A percentile compares a stretch with the other conserved stretches of the same genome.
Conservation (phyloP, 345 rosid species). For the Citrus sp. region DNA sequence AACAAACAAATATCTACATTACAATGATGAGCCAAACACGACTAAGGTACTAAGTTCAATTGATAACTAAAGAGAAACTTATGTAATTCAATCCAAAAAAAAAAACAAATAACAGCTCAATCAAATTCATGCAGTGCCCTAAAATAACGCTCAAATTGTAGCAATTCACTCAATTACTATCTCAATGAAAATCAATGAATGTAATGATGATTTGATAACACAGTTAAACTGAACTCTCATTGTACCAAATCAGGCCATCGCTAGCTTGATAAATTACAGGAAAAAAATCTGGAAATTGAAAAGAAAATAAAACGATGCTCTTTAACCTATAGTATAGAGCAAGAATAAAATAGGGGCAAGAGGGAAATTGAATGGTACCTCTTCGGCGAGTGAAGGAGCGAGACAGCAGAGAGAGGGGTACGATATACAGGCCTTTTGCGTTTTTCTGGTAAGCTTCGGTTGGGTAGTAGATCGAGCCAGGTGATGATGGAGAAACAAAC, state of each 20-base stretch:
- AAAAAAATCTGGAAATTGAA: conserved; percentile 5
- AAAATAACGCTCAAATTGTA: background rate
- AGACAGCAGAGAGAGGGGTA: background rate
- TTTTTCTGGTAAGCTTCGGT: conserved; percentile 12
- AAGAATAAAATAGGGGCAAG: background rate
- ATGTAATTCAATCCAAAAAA: background rate
- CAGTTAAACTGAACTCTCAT: background rate
- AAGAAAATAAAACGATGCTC: background rate
- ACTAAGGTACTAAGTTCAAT: background rate
- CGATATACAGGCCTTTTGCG: background rate
- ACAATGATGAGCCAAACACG: background rate
- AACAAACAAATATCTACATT: background rate
- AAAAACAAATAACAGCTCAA: background rate
- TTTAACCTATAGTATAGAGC: background rate
- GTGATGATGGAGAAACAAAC: background rate
- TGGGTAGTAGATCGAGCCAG: conserved; percentile 12
- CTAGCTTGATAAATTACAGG: background rate
- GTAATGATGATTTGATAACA: background rate
- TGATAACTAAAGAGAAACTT: background rate
- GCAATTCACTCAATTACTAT: background rate
- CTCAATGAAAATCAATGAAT: conserved; percentile 1
- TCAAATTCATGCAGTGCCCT: background rate
- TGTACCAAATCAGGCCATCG: background rate
- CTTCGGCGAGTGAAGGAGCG: conserved; percentile 6
- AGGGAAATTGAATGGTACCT: conserved; percentile 7